Conservation (phyloP, 768 basidiomycete genomes). For the Lentinula boryana region DNA sequence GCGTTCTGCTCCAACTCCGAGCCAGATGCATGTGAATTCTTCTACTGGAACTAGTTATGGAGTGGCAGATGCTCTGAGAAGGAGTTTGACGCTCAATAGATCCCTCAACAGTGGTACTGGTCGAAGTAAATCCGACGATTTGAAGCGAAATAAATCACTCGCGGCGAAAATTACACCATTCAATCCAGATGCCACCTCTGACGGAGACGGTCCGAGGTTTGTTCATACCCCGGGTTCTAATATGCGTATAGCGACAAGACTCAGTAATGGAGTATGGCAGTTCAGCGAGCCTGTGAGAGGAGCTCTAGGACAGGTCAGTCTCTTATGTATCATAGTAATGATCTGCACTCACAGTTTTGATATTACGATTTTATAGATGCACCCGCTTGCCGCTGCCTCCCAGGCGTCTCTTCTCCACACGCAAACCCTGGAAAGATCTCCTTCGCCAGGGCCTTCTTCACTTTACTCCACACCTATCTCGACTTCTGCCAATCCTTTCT, state of each 20-base stretch:
- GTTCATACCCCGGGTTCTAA: not conserved
- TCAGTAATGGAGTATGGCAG: not conserved
- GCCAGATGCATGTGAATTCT: not conserved
- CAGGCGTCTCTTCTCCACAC: not conserved
- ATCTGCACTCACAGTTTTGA: not conserved
- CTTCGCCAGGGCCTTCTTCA: not conserved
- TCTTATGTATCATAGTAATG: not conserved
- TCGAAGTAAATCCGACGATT: not conserved
- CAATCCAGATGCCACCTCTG: not conserved
- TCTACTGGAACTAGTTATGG: not conserved
- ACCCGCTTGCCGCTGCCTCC: not conserved
- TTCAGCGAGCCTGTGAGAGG: slow-evolving; percentile 1
- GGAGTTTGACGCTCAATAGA: not conserved
- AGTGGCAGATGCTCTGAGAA: not conserved
- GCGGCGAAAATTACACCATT: not conserved
- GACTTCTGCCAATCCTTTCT: not conserved
- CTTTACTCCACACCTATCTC: not conserved
- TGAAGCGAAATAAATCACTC: not conserved
- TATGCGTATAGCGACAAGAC: not conserved
- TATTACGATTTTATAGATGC: not conserved
- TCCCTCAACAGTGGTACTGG: not conserved
- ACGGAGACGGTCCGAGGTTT: not conserved
- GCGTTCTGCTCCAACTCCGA: not conserved
- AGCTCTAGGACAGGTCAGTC: not conserved
- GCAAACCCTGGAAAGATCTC: not conserved